phyloP scores from a whole-genome alignment of 2,329 filamentous ascomycete genomes.

The Ascocoryne sarcoides region DNA sequence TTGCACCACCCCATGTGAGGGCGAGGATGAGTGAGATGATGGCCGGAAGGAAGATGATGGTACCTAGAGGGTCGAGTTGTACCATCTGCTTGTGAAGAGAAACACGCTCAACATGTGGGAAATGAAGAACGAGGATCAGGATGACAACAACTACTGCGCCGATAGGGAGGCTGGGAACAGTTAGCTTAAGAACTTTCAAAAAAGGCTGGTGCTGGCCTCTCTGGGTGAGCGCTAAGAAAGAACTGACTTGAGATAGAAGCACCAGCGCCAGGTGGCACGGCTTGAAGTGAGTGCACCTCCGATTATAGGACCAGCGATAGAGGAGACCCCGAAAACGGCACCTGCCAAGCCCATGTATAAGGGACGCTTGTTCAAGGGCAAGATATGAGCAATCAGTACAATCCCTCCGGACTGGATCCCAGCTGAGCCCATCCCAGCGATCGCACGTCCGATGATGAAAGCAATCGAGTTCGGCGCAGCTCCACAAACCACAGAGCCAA shows the following conservation, averaged over 20 bases:
- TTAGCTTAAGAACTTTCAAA: background rate
- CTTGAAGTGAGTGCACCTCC: constrained; percentile 23
- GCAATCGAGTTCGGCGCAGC: constrained; percentile 26
- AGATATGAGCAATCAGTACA: constrained; percentile 24
- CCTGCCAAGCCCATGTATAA: constrained; percentile 24
- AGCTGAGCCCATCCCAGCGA: constrained; percentile 26
- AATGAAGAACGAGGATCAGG: constrained; percentile 33
- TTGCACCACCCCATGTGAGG: constrained; percentile 23
- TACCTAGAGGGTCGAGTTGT: constrained; percentile 28
- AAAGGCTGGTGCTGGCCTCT: background rate
- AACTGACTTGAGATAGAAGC: constrained; percentile 20
- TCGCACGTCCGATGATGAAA: constrained; percentile 29
- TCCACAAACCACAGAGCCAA: constrained; percentile 29
- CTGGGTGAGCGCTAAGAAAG: background rate
- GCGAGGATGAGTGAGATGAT: constrained; percentile 23
- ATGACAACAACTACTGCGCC: constrained; percentile 32
- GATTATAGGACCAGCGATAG: constrained; percentile 27
- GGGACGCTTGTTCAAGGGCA: constrained; percentile 23
- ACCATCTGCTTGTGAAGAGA: background rate
- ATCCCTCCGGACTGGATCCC: constrained; percentile 28
- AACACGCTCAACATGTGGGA: background rate
- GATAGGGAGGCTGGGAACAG: constrained; percentile 20
- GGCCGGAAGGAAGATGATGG: constrained; percentile 23
- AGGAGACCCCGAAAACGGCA: constrained; percentile 25
- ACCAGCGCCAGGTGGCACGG: constrained; percentile 27